Evolutionary conservation across 495 filamentous ascomycete genomes (phyloP), one percentile per base, ranked within the genome.

Genomic region (Aspergillus nidulans): DNA sequence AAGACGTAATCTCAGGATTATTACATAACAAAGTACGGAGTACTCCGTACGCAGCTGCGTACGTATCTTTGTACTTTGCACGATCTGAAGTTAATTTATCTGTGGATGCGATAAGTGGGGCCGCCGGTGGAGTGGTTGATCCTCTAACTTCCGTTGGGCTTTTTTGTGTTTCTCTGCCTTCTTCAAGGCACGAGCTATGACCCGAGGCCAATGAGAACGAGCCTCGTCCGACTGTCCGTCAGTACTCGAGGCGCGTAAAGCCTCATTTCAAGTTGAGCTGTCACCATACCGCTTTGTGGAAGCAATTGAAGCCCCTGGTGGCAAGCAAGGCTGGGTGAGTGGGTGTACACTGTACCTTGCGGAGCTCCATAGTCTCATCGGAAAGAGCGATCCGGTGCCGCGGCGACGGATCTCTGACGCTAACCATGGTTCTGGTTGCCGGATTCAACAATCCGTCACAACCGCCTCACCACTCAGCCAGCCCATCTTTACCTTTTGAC

Each of bases 311-410:
- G 19, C 32, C 38, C 38, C 36, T 30, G 43, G 53, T 55, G 53
- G 53, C 44, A 34, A 34, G 53, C 44, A 34, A 34, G 30, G 30
- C 30, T 34, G 30, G 30, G 30, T 12, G n/a, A n/a, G n/a, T n/a
- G n/a, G n/a, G n/a, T 16, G 51, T 53, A 21, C 40, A 38, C 36
- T 26, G 52, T 48, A 55, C 52, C 52, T 55, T 55, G 16, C 34
- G 26, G 51, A 20, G 20, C 42, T 47, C 24, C 20, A 20, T 28
- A 16, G 23, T 38, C 46, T 50, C 50, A 69, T 60, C 71, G 69
- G 71, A 69, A 72, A 57, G 61, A 60, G 61, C 48, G 59, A 65
- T 63, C 69, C 67, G 65, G 62, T 70, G 69, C 69, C 69, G 68
- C 69, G 69, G 64, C 64, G 71, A 69, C 65, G 69, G 68, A 68